Percentiles rank a stretch among this genome's conserved stretches.
These are phyloP conservation scores for Lagenidium giganteum DNA, from an alignment of 352 stramenopile genomes.

Conservation along the genomic window DNA sequence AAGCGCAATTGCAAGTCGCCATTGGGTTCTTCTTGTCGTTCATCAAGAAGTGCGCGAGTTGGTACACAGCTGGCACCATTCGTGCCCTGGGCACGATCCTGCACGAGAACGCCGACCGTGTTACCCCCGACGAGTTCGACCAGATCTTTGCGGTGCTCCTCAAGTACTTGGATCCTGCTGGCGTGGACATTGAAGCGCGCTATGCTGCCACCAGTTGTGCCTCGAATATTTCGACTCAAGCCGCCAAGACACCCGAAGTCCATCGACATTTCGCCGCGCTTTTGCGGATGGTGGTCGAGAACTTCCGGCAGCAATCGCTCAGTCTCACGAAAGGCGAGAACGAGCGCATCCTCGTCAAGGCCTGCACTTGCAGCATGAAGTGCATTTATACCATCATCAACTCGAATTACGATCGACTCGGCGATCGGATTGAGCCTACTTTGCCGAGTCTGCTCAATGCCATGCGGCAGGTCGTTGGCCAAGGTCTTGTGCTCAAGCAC, in stretches of 20 bases:
- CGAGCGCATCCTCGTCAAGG: conserved; percentile 77
- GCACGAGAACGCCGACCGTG: conserved; percentile 75
- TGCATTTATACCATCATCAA: conserved; percentile 82
- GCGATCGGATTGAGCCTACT: conserved; percentile 46
- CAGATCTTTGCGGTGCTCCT: conserved; percentile 62
- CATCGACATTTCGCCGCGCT: conserved; percentile 67
- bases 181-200: conserved; percentile 77
- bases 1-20: conserved; percentile 47
- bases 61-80: conserved; percentile 68
- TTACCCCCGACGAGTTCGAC: conserved; percentile 45
- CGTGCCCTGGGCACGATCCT: conserved; percentile 67
- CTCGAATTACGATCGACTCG: conserved; percentile 52
- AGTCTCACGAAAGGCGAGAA: conserved; percentile 58
- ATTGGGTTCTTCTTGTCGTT: conserved; percentile 73
- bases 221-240: conserved; percentile 69
- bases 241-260: conserved; percentile 61
- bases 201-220: conserved; percentile 85
- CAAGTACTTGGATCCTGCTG: conserved; percentile 69
- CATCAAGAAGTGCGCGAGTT: conserved; percentile 69
- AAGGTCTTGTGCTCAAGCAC: conserved; percentile 44
- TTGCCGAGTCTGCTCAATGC: conserved; percentile 64
- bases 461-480: conserved; percentile 78
- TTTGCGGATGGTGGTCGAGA: conserved; percentile 81
- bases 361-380: conserved; percentile 83
- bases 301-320: conserved; percentile 74